These are phyloP conservation scores for Brasilioporus rufonigricans DNA, from an alignment of 768 basidiomycete species.

Conservation along the genomic window DNA sequence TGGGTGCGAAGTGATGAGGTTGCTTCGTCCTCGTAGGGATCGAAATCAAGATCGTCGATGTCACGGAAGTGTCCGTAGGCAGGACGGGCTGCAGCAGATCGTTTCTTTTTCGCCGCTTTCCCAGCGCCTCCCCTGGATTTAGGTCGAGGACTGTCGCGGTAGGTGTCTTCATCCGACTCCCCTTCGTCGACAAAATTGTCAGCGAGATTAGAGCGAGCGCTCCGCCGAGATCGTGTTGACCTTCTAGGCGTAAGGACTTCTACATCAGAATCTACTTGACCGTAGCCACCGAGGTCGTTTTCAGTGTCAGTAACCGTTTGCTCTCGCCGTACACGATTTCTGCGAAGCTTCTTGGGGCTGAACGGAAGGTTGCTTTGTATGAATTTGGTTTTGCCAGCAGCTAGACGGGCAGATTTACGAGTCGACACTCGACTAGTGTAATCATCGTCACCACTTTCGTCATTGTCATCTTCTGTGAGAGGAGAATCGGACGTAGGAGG, in stretches of 20 bases:
- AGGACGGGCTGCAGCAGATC: conserved; percentile 39
- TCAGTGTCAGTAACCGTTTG: conserved; percentile 34
- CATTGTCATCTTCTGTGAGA: conserved; percentile 30
- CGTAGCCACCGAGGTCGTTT: conserved; percentile 39
- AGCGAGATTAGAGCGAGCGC: conserved; percentile 35
- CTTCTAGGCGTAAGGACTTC: conserved; percentile 36
- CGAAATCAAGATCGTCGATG: conserved; percentile 39
- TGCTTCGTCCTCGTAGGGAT: conserved; percentile 54
- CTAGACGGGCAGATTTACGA: conserved; percentile 21
- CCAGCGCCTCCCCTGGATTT: conserved; percentile 1
- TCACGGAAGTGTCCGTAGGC: conserved; percentile 49
- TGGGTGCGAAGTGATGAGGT: conserved; percentile 56
- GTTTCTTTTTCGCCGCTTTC: conserved; percentile 28
- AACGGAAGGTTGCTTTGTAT: conserved; percentile 50
- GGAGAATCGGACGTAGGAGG: conserved; percentile 12
- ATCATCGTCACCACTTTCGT: conserved; percentile 15
- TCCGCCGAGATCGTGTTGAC: conserved; percentile 48
- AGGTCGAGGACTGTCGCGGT: conserved; percentile 28
- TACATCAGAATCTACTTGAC: conserved; percentile 29
- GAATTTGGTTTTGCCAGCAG: conserved; percentile 1
- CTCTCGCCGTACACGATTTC: conserved; percentile 28
- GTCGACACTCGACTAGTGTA: not conserved
- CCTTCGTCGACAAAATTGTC: conserved; percentile 26
- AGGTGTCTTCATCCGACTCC: conserved; percentile 34
- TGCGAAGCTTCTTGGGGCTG: conserved; percentile 63